These are phyloP conservation scores for Rugonectria rugulosa DNA, from an alignment of 2,329 filamentous ascomycete species.

Conservation along the genomic window DNA sequence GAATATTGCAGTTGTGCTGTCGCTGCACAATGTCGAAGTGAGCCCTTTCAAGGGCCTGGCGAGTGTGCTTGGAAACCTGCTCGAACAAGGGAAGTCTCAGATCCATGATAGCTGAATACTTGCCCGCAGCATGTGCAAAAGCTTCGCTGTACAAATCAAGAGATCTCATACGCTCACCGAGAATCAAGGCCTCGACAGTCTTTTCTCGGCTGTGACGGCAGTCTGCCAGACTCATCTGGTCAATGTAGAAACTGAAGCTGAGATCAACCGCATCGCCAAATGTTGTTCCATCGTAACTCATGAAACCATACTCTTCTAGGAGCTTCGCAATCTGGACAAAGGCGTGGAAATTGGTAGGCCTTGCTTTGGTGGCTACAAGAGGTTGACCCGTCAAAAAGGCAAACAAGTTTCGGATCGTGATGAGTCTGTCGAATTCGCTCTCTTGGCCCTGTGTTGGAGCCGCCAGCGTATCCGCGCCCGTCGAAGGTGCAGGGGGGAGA, in stretches of 20 bases:
- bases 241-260: constrained; percentile 78
- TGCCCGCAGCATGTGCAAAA: constrained; percentile 89
- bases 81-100: constrained; percentile 74
- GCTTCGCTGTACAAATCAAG: constrained; percentile 87
- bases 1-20: constrained; percentile 72
- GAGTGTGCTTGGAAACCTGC: constrained; percentile 74
- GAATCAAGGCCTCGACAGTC: constrained; percentile 86
- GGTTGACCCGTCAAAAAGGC: constrained; percentile 71
- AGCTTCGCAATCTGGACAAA: constrained; percentile 62
- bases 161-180: constrained; percentile 87
- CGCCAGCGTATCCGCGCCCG: constrained; percentile 44
- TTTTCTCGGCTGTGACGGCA: constrained; percentile 84
- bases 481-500: constrained; percentile 56
- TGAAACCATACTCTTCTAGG: constrained; percentile 65
- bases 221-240: constrained; percentile 79
- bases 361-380: constrained; percentile 63
- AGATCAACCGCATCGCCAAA: constrained; percentile 68
- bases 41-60: constrained; percentile 82
- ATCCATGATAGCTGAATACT: constrained; percentile 75
- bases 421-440: constrained; percentile 60
- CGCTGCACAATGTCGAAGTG: constrained; percentile 80
- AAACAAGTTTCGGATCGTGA: constrained; percentile 70
- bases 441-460: constrained; percentile 43
- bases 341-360: constrained; percentile 61
- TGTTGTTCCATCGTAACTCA: constrained; percentile 61